Base-by-base conservation (phyloP, 208 protist species). In the Balamuthia mandrillaris region DNA sequence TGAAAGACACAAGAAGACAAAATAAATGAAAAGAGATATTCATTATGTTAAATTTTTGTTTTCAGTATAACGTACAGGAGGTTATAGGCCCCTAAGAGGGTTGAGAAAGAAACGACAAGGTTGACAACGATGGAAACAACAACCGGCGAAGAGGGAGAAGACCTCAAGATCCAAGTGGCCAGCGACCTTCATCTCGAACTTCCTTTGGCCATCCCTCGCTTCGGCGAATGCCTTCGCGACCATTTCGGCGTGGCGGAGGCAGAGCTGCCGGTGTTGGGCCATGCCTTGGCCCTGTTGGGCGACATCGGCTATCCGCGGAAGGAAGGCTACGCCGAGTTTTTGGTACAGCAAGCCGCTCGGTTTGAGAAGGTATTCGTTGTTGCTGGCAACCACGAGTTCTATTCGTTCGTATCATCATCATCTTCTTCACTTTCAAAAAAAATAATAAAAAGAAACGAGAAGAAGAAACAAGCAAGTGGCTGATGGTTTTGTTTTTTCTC, bases 371-470 rank as follows among this genome's bases (percentile, higher is more conserved):
- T 84, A 12, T 16, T 84, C 21, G 27, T 84, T 18, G 18, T 84
- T 1, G 51, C 56, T 2, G 77, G 77, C 7, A 84, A 84, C 77
- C 77, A 84, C 77, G 77, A 84, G 41, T 63, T 47, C 37, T 63
- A 84, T 31, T 35, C 44, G 66, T 77, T 54, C 21, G n/a, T 44
- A 2, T 5, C 14, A 42, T 18, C 52, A 33, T 60, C 31, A 18
- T 4, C 31, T 60, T 33, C 31, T 18, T 37, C 33, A 45, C 6
- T 37, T 37, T 10, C 58, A 9, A n/a, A 27, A 9, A n/a, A n/a
- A n/a, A n/a, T n/a, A n/a, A n/a, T n/a, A n/a, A n/a, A n/a, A n/a
- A n/a, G n/a, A n/a, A n/a, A n/a, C n/a, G n/a, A 12, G n/a, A n/a
- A n/a, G n/a, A n/a, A n/a, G n/a, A n/a, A n/a, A n/a, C n/a, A n/a